Base-by-base conservation (phyloP, 495 filamentous ascomycete genomes). In the Terfezia claveryi region DNA sequence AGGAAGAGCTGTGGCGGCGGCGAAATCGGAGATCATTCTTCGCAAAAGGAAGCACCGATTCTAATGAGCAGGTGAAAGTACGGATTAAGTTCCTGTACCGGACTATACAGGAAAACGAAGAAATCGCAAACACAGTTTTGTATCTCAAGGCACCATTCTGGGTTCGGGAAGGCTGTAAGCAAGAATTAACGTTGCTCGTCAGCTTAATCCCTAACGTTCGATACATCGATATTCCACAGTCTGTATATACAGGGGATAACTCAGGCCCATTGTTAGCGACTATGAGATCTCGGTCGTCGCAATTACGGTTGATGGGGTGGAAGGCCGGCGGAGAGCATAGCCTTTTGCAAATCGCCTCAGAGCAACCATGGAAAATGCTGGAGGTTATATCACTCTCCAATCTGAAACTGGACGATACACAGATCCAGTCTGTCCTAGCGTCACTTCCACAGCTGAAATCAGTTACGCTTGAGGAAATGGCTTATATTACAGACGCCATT, bases 111-210 rank as follows among this genome's bases (percentile, higher is more conserved):
- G 81, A 88, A 37, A 78, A 82, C 36, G 73, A 74, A 23, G 72
- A 73, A 36, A 70, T 91, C 14, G 86, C 77, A 0, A 65, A 69
- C 6, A 70, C 75, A 27, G 84, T 94, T 10, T 69, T 81, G 57
- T 83, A 80, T 55, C 70, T 98, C 54, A 89, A 94, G 69, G 81
- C 83, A 61, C 85, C 91, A n/a, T 96, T 94, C 67, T 94, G 94
- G 91, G 81, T 86, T 50, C 80, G 91, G 49, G 89, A 95, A 68
- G 81, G 82, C 8, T 83, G 76, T 70, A 87, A 87, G 66, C 73
- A 83, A 38, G 82, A 85, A 56, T 76, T 94, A 53, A 91, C 91
- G 14, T 78, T 86, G 49, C 85, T 82, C 20, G 80, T 95, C 38
- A 85, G 84, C 37, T 82, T 91, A 0, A 70, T 84, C n/a, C 83